Percentiles rank a stretch among this genome's conserved stretches.
Conservation (phyloP, 2,329 filamentous ascomycete species). For the Magnaporthiopsis rhizophila region DNA sequence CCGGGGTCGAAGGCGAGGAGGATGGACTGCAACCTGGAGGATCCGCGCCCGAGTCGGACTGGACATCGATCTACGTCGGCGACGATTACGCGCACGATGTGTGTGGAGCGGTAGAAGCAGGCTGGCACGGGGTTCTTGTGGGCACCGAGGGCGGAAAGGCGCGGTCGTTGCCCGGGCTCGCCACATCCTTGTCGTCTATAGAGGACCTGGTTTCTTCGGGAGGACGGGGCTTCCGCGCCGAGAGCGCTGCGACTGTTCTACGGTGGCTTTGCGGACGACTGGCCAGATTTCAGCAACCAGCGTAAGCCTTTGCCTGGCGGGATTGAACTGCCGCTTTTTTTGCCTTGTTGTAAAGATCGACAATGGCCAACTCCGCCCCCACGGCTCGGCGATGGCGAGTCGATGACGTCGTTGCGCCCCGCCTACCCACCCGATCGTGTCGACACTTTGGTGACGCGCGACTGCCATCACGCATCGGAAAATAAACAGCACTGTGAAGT, state of each 20-base stretch:
- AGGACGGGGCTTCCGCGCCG: neutral
- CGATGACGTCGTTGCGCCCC: neutral
- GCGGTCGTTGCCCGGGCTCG: neutral
- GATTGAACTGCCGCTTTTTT: neutral
- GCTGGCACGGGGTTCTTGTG: constrained; percentile 12
- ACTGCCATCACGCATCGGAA: neutral
- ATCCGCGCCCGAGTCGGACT: neutral
- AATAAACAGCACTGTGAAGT: too few species aligned
- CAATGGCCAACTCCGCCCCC: neutral
- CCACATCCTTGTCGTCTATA: neutral
- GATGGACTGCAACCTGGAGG: too few species aligned
- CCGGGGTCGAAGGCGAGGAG: too few species aligned
- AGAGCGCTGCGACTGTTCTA: neutral
- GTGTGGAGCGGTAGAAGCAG: constrained; percentile 9
- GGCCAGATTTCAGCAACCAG: neutral
- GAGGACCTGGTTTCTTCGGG: neutral
- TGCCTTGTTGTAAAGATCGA: neutral
- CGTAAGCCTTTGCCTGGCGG: too few species aligned
- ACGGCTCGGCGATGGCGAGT: neutral
- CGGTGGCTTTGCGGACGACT: neutral
- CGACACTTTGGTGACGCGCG: neutral
- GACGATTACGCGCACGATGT: constrained; percentile 14
- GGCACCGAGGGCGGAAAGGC: neutral
- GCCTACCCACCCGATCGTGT: neutral
- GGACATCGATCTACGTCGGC: constrained; percentile 14